Conservation (phyloP, 1,139 yeast genomes). For the Magnusiomyces suaveolens region DNA sequence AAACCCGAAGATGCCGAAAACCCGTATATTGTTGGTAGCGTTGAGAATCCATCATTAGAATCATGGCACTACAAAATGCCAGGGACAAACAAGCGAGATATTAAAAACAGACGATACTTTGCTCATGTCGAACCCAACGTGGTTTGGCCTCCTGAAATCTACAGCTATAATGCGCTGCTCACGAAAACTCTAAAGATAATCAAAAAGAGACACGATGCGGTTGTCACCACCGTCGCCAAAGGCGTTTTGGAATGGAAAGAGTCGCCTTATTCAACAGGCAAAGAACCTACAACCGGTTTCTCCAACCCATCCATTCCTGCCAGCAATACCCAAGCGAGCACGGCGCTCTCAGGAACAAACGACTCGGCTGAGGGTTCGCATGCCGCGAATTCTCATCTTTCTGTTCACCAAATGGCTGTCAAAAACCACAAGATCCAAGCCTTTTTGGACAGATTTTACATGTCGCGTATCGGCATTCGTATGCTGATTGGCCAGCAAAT, state of each 20-base stretch:
- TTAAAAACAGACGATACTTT: conserved; percentile 42
- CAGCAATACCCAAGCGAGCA: too few species aligned
- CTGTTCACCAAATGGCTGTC: conserved; percentile 9
- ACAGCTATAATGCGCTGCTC: conserved; percentile 58
- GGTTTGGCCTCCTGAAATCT: conserved; percentile 68
- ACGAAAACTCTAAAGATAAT: conserved; percentile 59
- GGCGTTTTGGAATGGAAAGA: conserved; percentile 86
- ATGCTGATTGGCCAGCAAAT: conserved; percentile 87
- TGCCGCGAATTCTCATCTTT: background rate
- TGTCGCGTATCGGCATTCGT: conserved; percentile 80
- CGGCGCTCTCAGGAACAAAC: too few species aligned
- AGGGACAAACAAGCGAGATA: conserved; percentile 11
- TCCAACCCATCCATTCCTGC: too few species aligned
- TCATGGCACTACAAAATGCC: conserved; percentile 15
- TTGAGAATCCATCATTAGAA: conserved; percentile 16
- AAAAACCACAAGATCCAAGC: conserved; percentile 55
- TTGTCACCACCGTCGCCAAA: conserved; percentile 86
- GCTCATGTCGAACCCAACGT: conserved; percentile 45
- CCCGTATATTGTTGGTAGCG: conserved; percentile 5
- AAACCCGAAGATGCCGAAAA: conserved; percentile 24
- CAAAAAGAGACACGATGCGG: conserved; percentile 82
- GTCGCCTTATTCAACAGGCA: background rate
- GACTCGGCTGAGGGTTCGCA: background rate
- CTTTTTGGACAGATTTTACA: conserved; percentile 71
- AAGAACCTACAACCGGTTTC: background rate